Base-by-base conservation (phyloP, 768 basidiomycete species). In the Chiua virens region DNA sequence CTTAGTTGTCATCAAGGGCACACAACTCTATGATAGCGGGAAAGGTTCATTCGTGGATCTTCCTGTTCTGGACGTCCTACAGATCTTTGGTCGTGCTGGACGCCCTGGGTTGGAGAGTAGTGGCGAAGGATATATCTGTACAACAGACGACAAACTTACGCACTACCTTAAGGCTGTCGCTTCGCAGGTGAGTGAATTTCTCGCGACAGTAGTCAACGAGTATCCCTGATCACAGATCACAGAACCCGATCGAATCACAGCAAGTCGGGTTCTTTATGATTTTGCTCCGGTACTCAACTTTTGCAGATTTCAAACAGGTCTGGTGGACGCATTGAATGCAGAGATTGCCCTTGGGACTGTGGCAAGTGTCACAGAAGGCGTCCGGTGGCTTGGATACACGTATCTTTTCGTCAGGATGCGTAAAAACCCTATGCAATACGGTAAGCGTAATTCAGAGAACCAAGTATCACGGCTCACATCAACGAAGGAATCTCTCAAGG, bases 161-260 rank as follows among this genome's bases (percentile, higher is more conserved):
- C 93, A 98, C 66, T 97, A 97, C 61, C 79, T 97, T 13, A 82
- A 95, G 61, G 85, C 87, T 8, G 85, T 96, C 43, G 87, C 87
- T 40, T 87, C 93, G 9, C 92, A 93, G 76, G 92, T 87, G 61
- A 51, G 78, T 45, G 11, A 27, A 37, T 22, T 46, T 55, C 15
- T 22, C 7, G n/a, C 21, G 37, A 39, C 14, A 17, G 20, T 7
- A 13, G 23, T 42, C 30, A 18, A 10, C 2, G 8, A 23, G 14
- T 35, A 21, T 51, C 6, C 4, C 46, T 46, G 39, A 50, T 41
- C 22, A 40, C 34, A 28, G 21, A 42, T 47, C 42, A 47, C 60
- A 98, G 86, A 87, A 89, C 63, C 90, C 97, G 0, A 99, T 99
- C 50, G 97, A 99, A 71, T 98, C 97, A 4, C 87, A 89, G 93